A percentile compares a stretch with the other conserved stretches of the same genome.
Conservation (phyloP, 768 basidiomycete genomes). For the Porpolomopsis calyptriformis region DNA sequence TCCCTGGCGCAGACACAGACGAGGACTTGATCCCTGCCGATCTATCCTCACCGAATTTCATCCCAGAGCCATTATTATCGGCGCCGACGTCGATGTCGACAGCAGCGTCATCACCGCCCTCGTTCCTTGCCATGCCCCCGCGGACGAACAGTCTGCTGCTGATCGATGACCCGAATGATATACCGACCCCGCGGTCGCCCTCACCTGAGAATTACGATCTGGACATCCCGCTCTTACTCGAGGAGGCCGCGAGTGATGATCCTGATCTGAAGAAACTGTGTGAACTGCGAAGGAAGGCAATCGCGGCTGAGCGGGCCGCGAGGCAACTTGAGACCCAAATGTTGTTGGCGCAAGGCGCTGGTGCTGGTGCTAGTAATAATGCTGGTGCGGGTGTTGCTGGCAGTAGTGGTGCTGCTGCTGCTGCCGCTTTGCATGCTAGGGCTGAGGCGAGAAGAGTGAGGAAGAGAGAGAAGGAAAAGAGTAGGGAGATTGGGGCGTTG, state of each 20-base stretch:
- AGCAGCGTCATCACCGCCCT: too few relatives aligned
- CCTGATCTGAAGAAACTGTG: constrained; percentile 30
- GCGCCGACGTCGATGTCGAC: constrained; percentile 9
- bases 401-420: too few relatives aligned
- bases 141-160: constrained; percentile 20
- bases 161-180: constrained; percentile 32
- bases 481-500: constrained; percentile 45
- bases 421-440: constrained; percentile 25
- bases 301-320: constrained; percentile 24
- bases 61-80: background rate
- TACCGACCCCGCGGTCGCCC: constrained; percentile 29
- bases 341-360: constrained; percentile 26
- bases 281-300: constrained; percentile 29
- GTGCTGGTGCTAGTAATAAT: too few relatives aligned
- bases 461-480: constrained; percentile 44
- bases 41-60: background rate
- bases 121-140: constrained; percentile 2
- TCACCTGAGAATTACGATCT: constrained; percentile 32
- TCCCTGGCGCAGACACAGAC: constrained; percentile 35
- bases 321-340: constrained; percentile 19
- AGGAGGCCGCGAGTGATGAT: constrained; percentile 22
- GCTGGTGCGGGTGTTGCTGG: too few relatives aligned
- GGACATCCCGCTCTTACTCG: constrained; percentile 15
- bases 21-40: constrained; percentile 29
- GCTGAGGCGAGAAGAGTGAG: constrained; percentile 34